Evolutionary conservation across 257 asterid genomes (phyloP).

Genomic region (Scutellaria baicalensis): DNA sequence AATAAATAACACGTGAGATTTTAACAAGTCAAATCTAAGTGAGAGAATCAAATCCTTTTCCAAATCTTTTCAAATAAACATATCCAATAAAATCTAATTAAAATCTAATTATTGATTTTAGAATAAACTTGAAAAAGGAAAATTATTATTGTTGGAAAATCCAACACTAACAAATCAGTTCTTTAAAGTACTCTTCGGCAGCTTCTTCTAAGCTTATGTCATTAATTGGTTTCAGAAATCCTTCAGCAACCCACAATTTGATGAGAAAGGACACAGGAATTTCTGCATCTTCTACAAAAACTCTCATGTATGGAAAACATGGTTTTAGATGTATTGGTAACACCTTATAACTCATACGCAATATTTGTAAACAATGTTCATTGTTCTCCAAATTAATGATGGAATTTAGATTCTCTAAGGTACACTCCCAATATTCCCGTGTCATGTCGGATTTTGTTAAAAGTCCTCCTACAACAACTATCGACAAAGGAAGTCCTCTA

Average conservation of each 20-base stretch:
- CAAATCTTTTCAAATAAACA: too few species aligned
- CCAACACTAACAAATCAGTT: too few species aligned
- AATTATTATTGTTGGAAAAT: too few species aligned
- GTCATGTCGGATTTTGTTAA: neutral
- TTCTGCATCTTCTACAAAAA: neutral
- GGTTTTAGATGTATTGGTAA: neutral
- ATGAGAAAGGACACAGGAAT: neutral
- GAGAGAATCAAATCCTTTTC: too few species aligned
- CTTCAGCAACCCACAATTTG: neutral
- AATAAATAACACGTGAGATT: too few species aligned
- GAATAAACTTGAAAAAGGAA: too few species aligned
- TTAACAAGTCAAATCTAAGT: too few species aligned
- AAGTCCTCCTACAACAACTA: neutral
- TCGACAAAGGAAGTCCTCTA: constrained; percentile 3
- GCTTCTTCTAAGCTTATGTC: neutral
- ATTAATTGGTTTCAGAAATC: neutral
- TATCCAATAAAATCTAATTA: too few species aligned
- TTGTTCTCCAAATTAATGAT: neutral
- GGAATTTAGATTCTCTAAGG: neutral
- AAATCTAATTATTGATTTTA: too few species aligned
- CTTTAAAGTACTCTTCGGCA: neutral
- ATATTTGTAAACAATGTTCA: neutral
- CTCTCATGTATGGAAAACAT: neutral
- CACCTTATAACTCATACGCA: neutral
- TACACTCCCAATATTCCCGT: neutral